Evolutionary conservation across 2,329 filamentous ascomycete species (phyloP).

Genomic region (Neofusicoccum cordaticola): DNA sequence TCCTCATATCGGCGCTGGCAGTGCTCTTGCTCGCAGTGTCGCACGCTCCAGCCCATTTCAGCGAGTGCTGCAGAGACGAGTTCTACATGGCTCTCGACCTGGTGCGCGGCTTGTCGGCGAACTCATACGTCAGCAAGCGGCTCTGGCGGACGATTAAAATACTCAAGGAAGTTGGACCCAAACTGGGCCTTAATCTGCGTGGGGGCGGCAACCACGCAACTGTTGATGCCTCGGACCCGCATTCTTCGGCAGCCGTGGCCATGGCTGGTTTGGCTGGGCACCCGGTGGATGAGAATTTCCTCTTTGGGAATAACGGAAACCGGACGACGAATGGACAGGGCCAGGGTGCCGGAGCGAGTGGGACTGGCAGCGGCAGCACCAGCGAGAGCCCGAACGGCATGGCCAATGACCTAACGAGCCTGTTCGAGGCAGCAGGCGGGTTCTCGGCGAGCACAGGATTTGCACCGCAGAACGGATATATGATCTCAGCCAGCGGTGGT

Average conservation of each 20-base stretch:
- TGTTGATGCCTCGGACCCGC: conserved; percentile 51
- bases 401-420: conserved; percentile 60
- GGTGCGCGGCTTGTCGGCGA: conserved; percentile 68
- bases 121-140: conserved; percentile 68
- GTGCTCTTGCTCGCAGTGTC: conserved; percentile 75
- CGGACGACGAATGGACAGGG: conserved; percentile 8
- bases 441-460: conserved; percentile 29
- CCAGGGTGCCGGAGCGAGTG: background rate
- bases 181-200: conserved; percentile 58
- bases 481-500: conserved; percentile 41
- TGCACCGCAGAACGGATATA: conserved; percentile 24
- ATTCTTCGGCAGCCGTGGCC: conserved; percentile 61
- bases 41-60: conserved; percentile 71
- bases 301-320: conserved; percentile 39
- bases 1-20: conserved; percentile 70
- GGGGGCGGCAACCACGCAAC: conserved; percentile 23
- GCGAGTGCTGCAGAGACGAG: conserved; percentile 65
- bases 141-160: conserved; percentile 71
- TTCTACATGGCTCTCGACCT: conserved; percentile 77
- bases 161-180: conserved; percentile 69
- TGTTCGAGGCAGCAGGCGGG: conserved; percentile 63
- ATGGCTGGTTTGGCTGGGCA: conserved; percentile 66
- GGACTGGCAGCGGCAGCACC: conserved; percentile 15
- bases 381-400: conserved; percentile 59
- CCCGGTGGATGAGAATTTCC: conserved; percentile 55